Evolutionary conservation across 1,284 basidiomycete species (phyloP), one percentile per base, ranked within the genome.

Genomic region (Marasmius sp.): DNA sequence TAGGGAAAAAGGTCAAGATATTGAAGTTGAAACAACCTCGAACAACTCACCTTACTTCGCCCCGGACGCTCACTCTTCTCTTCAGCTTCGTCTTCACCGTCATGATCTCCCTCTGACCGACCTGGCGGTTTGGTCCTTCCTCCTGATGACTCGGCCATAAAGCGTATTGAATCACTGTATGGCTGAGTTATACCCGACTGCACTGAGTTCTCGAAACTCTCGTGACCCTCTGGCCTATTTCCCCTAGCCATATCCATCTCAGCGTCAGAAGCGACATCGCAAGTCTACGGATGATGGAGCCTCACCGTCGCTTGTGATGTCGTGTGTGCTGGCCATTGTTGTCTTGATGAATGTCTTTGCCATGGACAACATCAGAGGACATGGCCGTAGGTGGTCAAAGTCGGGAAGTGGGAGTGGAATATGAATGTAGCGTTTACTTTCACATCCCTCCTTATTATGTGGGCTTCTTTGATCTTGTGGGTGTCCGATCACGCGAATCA

Each of bases 401-500:
- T 47, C 45, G 45, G 45, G 45, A 47, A 18, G 45, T 47, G 9
- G 14, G 45, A 20, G 16, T 18, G 8, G 20, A 47, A 14, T 16
- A 47, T 47, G n/a, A 47, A 20, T 10, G 45, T 18, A 47, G 45
- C 16, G 52, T 54, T 33, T 54, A 54, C 27, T 37, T 54, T 54
- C 38, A 12, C 36, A 33, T 54, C 18, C 52, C 34, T 36, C 45
- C 20, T 47, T 54, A 54, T 54, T 54, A 54, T 38, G 27, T 54
- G 36, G 10, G 12, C 52, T 54, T 36, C 52, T 54, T 52, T 54
- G 52, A 54, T 54, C 52, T 36, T 54, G 52, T 54, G 14, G 34
- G 52, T 54, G 52, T 38, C 52, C 52, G 52, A 54, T 54, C 52
- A 54, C 34, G 52, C 52, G 52, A 54, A 54, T 54, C 52, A 54